Evolutionary conservation across 1,139 yeast species (phyloP).

Genomic region (Pichia sp.): DNA sequence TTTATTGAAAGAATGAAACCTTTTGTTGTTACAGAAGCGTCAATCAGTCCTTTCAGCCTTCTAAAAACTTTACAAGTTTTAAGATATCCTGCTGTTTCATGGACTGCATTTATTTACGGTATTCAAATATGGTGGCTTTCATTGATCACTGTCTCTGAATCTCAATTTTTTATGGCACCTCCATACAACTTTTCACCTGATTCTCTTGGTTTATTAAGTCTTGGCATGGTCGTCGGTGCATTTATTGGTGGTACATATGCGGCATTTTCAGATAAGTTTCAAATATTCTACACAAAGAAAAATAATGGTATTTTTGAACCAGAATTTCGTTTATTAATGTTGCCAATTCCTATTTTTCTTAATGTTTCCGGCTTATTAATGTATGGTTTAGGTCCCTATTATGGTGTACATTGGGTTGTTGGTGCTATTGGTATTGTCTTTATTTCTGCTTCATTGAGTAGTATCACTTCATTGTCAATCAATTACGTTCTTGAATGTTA

Average conservation of each 20-base stretch:
- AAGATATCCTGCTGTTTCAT: conserved; percentile 42
- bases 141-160: conserved; percentile 39
- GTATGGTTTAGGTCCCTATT: conserved; percentile 63
- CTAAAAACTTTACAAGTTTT: conserved; percentile 36
- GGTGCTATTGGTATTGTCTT: conserved; percentile 44
- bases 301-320: conserved; percentile 36
- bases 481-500: conserved; percentile 54
- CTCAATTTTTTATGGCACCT: conserved; percentile 39
- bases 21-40: background rate
- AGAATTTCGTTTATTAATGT: conserved; percentile 33
- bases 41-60: conserved; percentile 34
- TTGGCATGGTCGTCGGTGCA: conserved; percentile 69
- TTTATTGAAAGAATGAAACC: conserved; percentile 34
- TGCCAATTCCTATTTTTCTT: conserved; percentile 31
- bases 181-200: conserved; percentile 64
- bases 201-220: conserved; percentile 73
- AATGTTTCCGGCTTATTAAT: conserved; percentile 57
- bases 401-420: conserved; percentile 37
- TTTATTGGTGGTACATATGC: conserved; percentile 68
- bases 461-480: conserved; percentile 49
- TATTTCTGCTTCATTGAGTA: conserved; percentile 41
- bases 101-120: conserved; percentile 47
- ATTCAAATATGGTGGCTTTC: conserved; percentile 50
- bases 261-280: conserved; percentile 58
- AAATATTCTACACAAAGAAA: conserved; percentile 59